Conservation (phyloP, 805 yeast genomes). For the Starmerella stellata region DNA sequence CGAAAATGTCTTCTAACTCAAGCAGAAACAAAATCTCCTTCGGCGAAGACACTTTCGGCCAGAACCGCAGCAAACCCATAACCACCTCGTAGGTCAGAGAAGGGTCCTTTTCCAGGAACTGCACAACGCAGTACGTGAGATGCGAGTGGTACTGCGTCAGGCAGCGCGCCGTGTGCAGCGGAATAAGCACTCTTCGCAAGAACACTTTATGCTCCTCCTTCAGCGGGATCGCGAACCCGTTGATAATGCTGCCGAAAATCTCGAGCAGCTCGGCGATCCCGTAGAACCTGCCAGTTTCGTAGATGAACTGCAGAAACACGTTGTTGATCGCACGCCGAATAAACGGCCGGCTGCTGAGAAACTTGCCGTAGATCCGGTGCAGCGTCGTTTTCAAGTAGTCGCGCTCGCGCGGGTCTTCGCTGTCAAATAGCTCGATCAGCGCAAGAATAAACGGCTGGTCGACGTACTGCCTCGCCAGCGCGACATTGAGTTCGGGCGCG, state of each 20-base stretch:
- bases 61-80: conserved; percentile 76
- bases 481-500: conserved; percentile 85
- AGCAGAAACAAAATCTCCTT: conserved; percentile 91
- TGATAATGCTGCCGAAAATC: conserved; percentile 86
- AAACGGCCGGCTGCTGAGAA: conserved; percentile 70
- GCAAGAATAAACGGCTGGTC: conserved; percentile 76
- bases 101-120: conserved; percentile 90
- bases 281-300: conserved; percentile 89
- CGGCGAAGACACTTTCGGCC: conserved; percentile 93
- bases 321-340: conserved; percentile 82
- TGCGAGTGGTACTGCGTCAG: conserved; percentile 89
- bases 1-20: conserved; percentile 92
- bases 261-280: conserved; percentile 91
- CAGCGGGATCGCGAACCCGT: conserved; percentile 92
- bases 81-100: conserved; percentile 85
- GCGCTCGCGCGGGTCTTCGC: conserved; percentile 91
- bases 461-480: conserved; percentile 78
- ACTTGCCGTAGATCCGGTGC: conserved; percentile 92
- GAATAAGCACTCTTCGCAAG: conserved; percentile 66
- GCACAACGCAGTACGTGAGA: conserved; percentile 89
- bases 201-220: conserved; percentile 94
- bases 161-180: conserved; percentile 80
- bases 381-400: conserved; percentile 88
- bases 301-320: conserved; percentile 79
- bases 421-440: conserved; percentile 75